Percentiles rank a stretch among this genome's conserved stretches.
phyloP scores from a whole-genome alignment of 1,139 yeast species.

The Yamadazyma atmosphaerica region DNA sequence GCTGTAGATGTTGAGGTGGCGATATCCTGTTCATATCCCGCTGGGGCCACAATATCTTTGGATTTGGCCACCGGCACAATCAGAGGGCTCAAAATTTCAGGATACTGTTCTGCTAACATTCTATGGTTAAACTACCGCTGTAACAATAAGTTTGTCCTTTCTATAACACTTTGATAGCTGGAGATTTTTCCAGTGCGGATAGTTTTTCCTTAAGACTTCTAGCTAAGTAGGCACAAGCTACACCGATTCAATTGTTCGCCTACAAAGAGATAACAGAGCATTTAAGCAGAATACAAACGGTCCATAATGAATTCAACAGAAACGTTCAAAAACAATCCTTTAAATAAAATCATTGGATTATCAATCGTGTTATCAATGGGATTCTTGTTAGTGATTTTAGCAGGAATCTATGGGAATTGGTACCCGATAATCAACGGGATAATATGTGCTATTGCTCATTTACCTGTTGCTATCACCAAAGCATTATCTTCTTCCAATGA shows the following conservation, averaged over 20 bases:
- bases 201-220: too few relatives aligned
- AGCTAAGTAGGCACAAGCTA: not conserved
- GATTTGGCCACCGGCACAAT: constrained; percentile 14
- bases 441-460: constrained; percentile 59
- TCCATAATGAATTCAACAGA: constrained; percentile 31
- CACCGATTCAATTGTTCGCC: not conserved
- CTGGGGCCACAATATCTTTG: constrained; percentile 18
- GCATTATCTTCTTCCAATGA: constrained; percentile 33
- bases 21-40: constrained; percentile 20
- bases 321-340: constrained; percentile 47
- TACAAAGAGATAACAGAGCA: not conserved
- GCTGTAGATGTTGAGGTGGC: too few relatives aligned
- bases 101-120: constrained; percentile 9
- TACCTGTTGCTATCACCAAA: constrained; percentile 55
- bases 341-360: constrained; percentile 71
- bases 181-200: not conserved
- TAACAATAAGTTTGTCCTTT: not conserved
- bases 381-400: constrained; percentile 72
- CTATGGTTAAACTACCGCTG: not conserved
- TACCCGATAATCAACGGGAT: constrained; percentile 64
- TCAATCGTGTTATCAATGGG: constrained; percentile 77
- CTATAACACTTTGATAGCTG: too few relatives aligned
- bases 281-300: not conserved
- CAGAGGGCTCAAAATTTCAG: constrained; percentile 19
- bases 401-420: constrained; percentile 80